These are phyloP conservation scores for Penicillium sp. DNA, from an alignment of 2,329 filamentous ascomycete genomes.

Conservation along the genomic window DNA sequence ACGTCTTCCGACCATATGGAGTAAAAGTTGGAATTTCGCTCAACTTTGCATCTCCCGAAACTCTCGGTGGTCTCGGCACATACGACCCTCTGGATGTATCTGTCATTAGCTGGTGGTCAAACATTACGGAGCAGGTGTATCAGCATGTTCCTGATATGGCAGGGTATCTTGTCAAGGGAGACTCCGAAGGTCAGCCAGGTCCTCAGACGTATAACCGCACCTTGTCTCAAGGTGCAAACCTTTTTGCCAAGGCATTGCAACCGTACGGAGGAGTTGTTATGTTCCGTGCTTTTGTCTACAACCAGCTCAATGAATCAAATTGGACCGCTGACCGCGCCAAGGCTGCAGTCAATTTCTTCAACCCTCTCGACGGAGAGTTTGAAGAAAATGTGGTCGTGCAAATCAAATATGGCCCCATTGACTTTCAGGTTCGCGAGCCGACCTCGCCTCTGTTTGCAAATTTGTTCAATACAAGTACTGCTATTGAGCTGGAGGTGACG, in stretches of 20 bases:
- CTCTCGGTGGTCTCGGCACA: constrained; percentile 53
- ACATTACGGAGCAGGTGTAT: constrained; percentile 58
- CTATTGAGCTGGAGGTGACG: constrained; percentile 58
- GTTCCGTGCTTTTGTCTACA: constrained; percentile 70
- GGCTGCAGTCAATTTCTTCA: constrained; percentile 64
- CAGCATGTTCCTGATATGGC: constrained; percentile 60
- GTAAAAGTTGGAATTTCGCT: constrained; percentile 62
- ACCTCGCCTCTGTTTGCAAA: constrained; percentile 60
- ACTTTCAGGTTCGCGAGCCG: constrained; percentile 68
- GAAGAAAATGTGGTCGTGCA: constrained; percentile 68
- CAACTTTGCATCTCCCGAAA: constrained; percentile 62
- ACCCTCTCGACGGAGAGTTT: constrained; percentile 60
- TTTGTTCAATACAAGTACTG: constrained; percentile 56
- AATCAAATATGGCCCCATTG: constrained; percentile 70
- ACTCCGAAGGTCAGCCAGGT: constrained; percentile 67
- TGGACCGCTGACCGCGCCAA: constrained; percentile 67
- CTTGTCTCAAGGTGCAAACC: constrained; percentile 62
- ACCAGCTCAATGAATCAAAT: constrained; percentile 54
- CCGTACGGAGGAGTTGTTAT: constrained; percentile 60
- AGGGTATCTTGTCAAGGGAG: constrained; percentile 67
- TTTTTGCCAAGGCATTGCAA: constrained; percentile 59
- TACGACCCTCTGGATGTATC: constrained; percentile 60
- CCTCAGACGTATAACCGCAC: constrained; percentile 67
- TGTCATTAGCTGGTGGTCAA: constrained; percentile 61
- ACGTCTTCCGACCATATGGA: constrained; percentile 63